Conservation (phyloP, 805 yeast species). For the Saccharomyces jurei region DNA sequence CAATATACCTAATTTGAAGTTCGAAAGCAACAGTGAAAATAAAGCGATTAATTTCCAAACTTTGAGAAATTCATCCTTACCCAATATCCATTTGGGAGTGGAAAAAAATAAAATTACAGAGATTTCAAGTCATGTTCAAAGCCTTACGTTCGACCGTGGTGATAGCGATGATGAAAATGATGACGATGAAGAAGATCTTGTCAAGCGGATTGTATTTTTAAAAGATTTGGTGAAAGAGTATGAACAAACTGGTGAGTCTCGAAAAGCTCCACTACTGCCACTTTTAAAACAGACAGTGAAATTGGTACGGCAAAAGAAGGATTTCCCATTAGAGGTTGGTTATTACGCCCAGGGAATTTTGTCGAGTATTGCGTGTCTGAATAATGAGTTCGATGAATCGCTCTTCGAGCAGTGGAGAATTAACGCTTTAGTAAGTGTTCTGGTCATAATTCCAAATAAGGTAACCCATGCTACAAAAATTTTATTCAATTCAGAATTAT, state of each 20-base stretch:
- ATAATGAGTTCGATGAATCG: slow-evolving; percentile 47
- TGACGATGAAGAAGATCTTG: slow-evolving; percentile 30
- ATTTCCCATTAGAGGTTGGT: slow-evolving; percentile 51
- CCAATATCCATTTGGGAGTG: neutral
- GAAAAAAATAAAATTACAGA: neutral
- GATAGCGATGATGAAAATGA: slow-evolving; percentile 30
- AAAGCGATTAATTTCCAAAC: slow-evolving; percentile 5
- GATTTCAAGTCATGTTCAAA: neutral
- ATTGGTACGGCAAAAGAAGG: slow-evolving; percentile 56
- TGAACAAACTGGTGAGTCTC: slow-evolving; percentile 30
- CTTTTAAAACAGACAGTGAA: slow-evolving; percentile 34
- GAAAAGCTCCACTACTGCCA: slow-evolving; percentile 36
- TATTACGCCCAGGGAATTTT: slow-evolving; percentile 51
- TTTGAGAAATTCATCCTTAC: neutral
- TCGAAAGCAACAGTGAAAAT: neutral
- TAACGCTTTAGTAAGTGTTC: slow-evolving; percentile 55
- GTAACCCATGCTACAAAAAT: slow-evolving; percentile 34
- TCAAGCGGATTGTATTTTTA: slow-evolving; percentile 57
- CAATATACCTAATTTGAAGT: slow-evolving; percentile 11
- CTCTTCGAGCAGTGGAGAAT: slow-evolving; percentile 59
- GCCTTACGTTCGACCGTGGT: neutral
- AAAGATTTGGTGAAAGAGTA: slow-evolving; percentile 61
- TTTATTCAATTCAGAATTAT: slow-evolving; percentile 64
- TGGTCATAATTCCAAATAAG: slow-evolving; percentile 45
- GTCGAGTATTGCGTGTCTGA: slow-evolving; percentile 42